Evolutionary conservation across 441 rosid species (phyloP).

Genomic region (Populus trichocarpa): DNA sequence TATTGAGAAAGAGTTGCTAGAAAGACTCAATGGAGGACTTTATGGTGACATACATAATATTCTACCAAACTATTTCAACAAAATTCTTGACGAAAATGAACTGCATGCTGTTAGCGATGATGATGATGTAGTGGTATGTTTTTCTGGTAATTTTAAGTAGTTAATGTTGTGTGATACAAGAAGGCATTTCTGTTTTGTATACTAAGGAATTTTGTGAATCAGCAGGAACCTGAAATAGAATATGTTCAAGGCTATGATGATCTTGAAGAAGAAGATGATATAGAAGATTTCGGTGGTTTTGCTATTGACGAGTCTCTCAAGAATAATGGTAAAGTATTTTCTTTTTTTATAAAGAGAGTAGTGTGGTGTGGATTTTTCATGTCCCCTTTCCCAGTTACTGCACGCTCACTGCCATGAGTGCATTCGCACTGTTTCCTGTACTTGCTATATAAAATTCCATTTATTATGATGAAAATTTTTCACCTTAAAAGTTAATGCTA

Average conservation of each 20-base stretch:
- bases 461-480: constrained; percentile 10
- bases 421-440: background rate
- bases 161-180: background rate
- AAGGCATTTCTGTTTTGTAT: constrained; percentile 17
- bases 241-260: constrained; percentile 66
- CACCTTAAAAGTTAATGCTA: background rate
- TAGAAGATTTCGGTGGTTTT: constrained; percentile 59
- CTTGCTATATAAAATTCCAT: background rate
- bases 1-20: constrained; percentile 68
- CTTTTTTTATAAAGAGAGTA: background rate
- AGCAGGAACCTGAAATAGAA: constrained; percentile 57
- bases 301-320: constrained; percentile 24
- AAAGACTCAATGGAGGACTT: constrained; percentile 60
- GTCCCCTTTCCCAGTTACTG: background rate
- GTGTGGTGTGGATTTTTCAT: constrained; percentile 16
- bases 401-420: background rate
- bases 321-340: constrained; percentile 31
- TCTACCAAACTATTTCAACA: constrained; percentile 35
- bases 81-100: constrained; percentile 47
- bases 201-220: constrained; percentile 6
- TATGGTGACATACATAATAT: constrained; percentile 56
- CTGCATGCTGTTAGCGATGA: constrained; percentile 24
- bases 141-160: background rate
- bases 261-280: constrained; percentile 74
- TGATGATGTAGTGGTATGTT: constrained; percentile 46